Evolutionary conservation across 225 moss, liverwort and hornwort species (phyloP).

Genomic region (Bryoerythrophyllum caledonicum): DNA sequence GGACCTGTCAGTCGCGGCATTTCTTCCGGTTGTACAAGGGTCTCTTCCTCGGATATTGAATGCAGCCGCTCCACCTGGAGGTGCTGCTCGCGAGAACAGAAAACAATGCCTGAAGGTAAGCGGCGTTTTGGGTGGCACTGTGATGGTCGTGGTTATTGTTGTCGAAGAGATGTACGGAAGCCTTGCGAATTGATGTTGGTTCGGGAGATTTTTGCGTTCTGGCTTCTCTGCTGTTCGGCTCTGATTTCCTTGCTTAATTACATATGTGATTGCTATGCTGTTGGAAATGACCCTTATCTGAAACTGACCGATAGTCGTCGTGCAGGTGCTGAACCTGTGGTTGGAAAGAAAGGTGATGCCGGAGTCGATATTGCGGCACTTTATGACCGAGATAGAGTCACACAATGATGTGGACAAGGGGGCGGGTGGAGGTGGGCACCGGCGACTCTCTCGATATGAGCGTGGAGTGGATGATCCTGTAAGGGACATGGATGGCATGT

Average conservation of each 20-base stretch:
- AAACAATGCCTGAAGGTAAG: conserved; percentile 93
- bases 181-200: not conserved
- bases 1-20: conserved; percentile 55
- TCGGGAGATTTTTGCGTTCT: not conserved
- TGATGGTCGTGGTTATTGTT: not conserved
- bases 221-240: not conserved
- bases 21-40: conserved; percentile 82
- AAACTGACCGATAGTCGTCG: conserved; percentile 6
- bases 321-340: conserved; percentile 94
- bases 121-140: not conserved
- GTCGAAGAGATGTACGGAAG: not conserved
- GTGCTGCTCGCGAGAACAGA: conserved; percentile 90
- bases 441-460: conserved; percentile 92
- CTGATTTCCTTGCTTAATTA: not conserved
- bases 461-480: conserved; percentile 98
- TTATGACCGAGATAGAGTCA: conserved; percentile 92
- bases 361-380: conserved; percentile 80
- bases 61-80: conserved; percentile 96
- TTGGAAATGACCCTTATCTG: not conserved
- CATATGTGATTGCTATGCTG: not conserved
- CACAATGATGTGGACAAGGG: conserved; percentile 78
- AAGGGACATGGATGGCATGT: conserved; percentile 99
- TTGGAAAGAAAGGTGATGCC: conserved; percentile 88
- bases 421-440: conserved; percentile 60
- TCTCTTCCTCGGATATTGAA: conserved; percentile 90